phyloP scores from a whole-genome alignment of 2,329 filamentous ascomycete genomes.

The Phyllosticta capitalensis region DNA sequence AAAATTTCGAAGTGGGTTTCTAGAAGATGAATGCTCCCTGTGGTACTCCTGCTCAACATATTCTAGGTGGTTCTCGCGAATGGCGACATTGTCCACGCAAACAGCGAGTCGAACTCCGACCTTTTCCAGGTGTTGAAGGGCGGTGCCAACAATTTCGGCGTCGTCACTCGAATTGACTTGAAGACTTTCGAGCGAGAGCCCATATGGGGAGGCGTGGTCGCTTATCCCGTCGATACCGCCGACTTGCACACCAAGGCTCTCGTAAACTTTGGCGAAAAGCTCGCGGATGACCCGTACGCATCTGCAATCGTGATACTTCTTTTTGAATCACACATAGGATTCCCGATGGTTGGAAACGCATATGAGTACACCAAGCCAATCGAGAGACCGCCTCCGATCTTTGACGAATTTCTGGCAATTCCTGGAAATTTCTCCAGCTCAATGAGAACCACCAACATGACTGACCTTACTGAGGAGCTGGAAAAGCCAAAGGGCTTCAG shows the following conservation, averaged over 20 bases:
- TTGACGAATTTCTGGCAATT: constrained; percentile 18
- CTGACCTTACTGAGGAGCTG: constrained; percentile 15
- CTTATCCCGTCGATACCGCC: constrained; percentile 17
- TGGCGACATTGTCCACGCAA: constrained; percentile 4
- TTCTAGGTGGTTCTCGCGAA: constrained; percentile 4
- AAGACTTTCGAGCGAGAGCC: neutral
- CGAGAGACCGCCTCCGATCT: constrained; percentile 16
- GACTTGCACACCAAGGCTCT: constrained; percentile 15
- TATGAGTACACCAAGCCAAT: constrained; percentile 16
- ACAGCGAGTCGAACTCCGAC: constrained; percentile 13
- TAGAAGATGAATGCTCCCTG: no score
- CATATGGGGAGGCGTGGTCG: constrained; percentile 30
- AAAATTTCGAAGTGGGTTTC: neutral
- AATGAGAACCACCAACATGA: constrained; percentile 19
- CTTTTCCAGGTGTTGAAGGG: constrained; percentile 30
- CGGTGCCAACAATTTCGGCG: constrained; percentile 29
- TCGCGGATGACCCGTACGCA: constrained; percentile 16
- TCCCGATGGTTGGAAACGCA: constrained; percentile 16
- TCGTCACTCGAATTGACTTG: constrained; percentile 27
- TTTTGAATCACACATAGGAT: constrained; percentile 14
- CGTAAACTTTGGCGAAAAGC: constrained; percentile 14
- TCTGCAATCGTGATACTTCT: constrained; percentile 16
- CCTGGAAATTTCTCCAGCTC: constrained; percentile 18
- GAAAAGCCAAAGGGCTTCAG: neutral
- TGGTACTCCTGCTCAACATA: neutral